Conservation (phyloP, 2,329 filamentous ascomycete species). For the Fusarium camptoceras region DNA sequence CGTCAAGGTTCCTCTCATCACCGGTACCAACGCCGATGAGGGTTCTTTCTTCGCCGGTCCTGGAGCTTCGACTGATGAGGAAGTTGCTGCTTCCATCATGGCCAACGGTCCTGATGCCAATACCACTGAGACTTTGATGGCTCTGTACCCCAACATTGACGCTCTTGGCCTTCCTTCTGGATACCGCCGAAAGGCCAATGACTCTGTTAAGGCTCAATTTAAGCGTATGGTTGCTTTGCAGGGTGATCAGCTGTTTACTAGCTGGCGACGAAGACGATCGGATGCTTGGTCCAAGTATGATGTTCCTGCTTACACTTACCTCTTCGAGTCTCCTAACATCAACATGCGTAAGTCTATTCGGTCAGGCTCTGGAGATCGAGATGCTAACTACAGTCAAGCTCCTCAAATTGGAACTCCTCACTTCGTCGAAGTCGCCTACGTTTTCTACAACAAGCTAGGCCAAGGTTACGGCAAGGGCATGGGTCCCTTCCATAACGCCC, state of each 20-base stretch:
- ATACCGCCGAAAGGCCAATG: constrained; percentile 26
- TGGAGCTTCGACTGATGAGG: constrained; percentile 49
- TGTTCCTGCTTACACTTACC: constrained; percentile 65
- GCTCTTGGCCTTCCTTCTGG: constrained; percentile 32
- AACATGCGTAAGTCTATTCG: constrained; percentile 15
- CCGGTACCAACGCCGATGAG: constrained; percentile 74
- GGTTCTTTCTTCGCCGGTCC: constrained; percentile 65
- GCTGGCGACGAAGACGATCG: constrained; percentile 64
- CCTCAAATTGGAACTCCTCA: constrained; percentile 44
- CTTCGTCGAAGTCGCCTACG: constrained; percentile 50
- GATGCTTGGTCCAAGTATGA: constrained; percentile 62
- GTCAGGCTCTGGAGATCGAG: rapidly evolving
- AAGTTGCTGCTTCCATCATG: constrained; percentile 20
- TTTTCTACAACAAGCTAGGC: constrained; percentile 65
- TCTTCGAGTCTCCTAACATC: constrained; percentile 55
- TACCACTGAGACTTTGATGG: constrained; percentile 26
- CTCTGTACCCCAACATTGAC: constrained; percentile 40
- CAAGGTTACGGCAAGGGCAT: constrained; percentile 45
- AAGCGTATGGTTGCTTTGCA: constrained; percentile 64
- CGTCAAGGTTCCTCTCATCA: constrained; percentile 71
- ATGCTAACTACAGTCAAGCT: not conserved
- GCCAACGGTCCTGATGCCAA: constrained; percentile 13
- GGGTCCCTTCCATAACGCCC: constrained; percentile 55
- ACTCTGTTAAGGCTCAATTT: constrained; percentile 53
- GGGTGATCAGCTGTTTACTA: constrained; percentile 67